Evolutionary conservation across 2,329 filamentous ascomycete genomes (phyloP), one percentile per base, ranked within the genome.

Genomic region (Bipolaris zeicola): DNA sequence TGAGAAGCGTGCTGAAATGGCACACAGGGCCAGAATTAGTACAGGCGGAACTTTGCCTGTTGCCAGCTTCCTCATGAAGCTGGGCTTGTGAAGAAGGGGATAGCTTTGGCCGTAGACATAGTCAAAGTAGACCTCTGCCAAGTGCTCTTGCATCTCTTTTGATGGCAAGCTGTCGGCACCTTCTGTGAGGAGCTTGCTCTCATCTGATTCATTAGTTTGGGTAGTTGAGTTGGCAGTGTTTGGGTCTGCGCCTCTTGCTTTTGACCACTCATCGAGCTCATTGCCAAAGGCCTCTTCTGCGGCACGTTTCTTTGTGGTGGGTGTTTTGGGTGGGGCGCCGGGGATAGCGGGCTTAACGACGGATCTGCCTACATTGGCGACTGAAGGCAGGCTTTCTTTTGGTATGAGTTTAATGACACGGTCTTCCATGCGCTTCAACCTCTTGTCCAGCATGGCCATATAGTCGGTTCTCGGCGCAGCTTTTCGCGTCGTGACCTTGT

Each of bases 391-490:
- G 62, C 96, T 92, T 39, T 91, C 85, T 72, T 94, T 96, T 0
- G 95, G 94, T 26, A 98, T 89, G 56, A 94, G 89, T 75, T 96
- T 96, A 78, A 98, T 96, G 61, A 98, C 95, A 54, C 94, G 89
- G 70, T 98, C 94, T 77, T 99, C 95, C 95, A 98, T 98, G 55
- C 94, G 85, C 80, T 96, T 97, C 64, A 98, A 77, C 50, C 95
- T 86, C 78, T 96, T 97, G 78, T 98, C 95, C 67, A 98, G 80
- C 92, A 98, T 98, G 39, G 93, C 92, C 95, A 98, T 98, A 77
- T 98, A 98, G 77, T 98, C 95, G 16, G 95, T 98, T 50, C 95
- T 85, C 2, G 95, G 95, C 3, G 93, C 92, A 1, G 94, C 92
- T 76, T 98, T 98, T 58, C 95, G 85, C 3, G 93, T 92, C 0